Base-by-base conservation (phyloP, 805 yeast genomes). In the Metschnikowia sp. region DNA sequence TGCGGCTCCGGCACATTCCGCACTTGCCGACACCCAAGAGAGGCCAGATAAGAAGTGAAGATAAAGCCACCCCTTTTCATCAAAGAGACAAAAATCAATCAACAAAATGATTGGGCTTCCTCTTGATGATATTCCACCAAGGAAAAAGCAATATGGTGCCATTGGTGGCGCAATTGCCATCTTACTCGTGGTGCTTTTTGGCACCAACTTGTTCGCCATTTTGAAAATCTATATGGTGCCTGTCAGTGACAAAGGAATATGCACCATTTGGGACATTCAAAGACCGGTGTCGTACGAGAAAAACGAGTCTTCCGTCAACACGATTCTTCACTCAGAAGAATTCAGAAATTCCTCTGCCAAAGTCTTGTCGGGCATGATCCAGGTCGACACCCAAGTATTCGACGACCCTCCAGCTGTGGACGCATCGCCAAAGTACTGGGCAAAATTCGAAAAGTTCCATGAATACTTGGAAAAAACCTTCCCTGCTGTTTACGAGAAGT, bases 401-500 rank as follows among this genome's bases (percentile, higher is more conserved):
- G 59, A 55, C 42, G 44, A 49, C 32, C 59, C 56, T 8, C 59
- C 59, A 6, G 36, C 35, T 7, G 58, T 55, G 31, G 56, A 48
- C 30, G 42, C 40, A 10, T 46, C 43, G 32, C 59, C 59, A 3
- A 56, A 52, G 43, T 52, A 52, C 47, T 55, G 59, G 59, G 41
- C 41, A 19, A 49, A 55, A 22, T 58, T 62, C 40, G 48, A 57
- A 38, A 45, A 58, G 13, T 61, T 70, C 35, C 73, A 67, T 53
- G 38, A 47, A 11, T 68, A 62, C 53, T 58, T 71, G 45, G 62
- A 58, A 34, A 45, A 62, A 22, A 53, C 69, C 1, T 71, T 61
- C 40, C 76, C 75, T 1, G 57, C 60, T 33, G 64, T 67, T 9
- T 64, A 67, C 49, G 56, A 62, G 40, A 60, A 62, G 40, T 58